These are phyloP conservation scores for Cystobasidiaceae sp. DNA, from an alignment of 1,284 basidiomycete species.

Conservation along the genomic window DNA sequence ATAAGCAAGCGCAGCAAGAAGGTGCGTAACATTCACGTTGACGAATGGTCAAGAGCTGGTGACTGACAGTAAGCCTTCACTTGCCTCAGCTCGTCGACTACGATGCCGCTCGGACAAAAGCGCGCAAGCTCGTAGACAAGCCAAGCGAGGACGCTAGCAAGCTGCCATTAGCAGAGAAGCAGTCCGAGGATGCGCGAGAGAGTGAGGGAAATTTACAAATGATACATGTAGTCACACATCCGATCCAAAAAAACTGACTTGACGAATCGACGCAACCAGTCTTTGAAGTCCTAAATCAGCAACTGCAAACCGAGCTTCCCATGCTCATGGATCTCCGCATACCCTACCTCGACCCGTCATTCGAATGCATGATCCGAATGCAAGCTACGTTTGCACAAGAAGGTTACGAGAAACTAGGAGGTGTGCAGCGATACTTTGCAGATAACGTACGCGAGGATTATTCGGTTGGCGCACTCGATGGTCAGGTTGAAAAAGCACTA, in stretches of 20 bases:
- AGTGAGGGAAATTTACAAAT: neutral
- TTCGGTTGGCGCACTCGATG: conserved; percentile 90
- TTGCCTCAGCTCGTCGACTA: conserved; percentile 79
- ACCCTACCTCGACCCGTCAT: conserved; percentile 95
- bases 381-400: conserved; percentile 96
- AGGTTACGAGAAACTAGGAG: conserved; percentile 90
- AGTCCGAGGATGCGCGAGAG: conserved; percentile 32
- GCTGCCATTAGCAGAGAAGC: conserved; percentile 54
- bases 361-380: conserved; percentile 92
- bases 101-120: conserved; percentile 80
- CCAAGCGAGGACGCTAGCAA: conserved; percentile 89
- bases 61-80: no score
- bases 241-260: conserved; percentile 91
- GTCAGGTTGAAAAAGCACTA: conserved; percentile 85
- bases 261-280: conserved; percentile 76
- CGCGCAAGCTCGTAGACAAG: conserved; percentile 86
- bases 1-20: conserved; percentile 95
- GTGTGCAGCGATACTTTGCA: conserved; percentile 91
- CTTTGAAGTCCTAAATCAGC: conserved; percentile 87
- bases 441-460: conserved; percentile 92
- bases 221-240: no score
- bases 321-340: conserved; percentile 89
- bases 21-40: conserved; percentile 51
- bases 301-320: conserved; percentile 84
- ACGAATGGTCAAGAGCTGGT: neutral